Conservation (phyloP, 164 flowering plant genomes). For the Piper longum region DNA sequence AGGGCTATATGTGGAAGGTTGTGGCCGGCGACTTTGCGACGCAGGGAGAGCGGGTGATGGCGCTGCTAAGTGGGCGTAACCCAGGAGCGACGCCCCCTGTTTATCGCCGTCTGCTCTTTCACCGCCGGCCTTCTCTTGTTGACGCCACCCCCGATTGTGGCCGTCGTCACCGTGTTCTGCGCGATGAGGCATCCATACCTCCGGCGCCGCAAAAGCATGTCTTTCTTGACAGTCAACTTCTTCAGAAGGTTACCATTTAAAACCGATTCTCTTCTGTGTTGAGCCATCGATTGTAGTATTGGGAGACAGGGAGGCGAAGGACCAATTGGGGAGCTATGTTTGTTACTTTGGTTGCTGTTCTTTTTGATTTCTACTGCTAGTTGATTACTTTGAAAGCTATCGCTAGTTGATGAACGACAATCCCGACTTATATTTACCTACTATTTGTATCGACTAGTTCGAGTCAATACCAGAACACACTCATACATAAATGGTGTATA, state of each 20-base stretch:
- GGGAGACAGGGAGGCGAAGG: too few species aligned
- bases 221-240: slow-evolving; percentile 23
- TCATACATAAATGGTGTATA: too few species aligned
- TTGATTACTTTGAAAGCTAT: too few species aligned
- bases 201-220: slow-evolving; percentile 14
- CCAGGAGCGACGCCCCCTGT: slow-evolving; percentile 47
- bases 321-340: too few species aligned
- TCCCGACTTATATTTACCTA: too few species aligned
- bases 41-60: slow-evolving; percentile 44
- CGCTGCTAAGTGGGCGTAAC: slow-evolving; percentile 45
- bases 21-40: slow-evolving; percentile 41
- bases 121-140: slow-evolving; percentile 23
- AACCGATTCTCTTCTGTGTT: slow-evolving; percentile 42
- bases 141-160: slow-evolving; percentile 14
- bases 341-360: too few species aligned
- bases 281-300: neutral
- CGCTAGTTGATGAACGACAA: too few species aligned
- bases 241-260: slow-evolving; percentile 46
- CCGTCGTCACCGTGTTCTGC: slow-evolving; percentile 15
- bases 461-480: too few species aligned
- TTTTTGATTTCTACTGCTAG: too few species aligned
- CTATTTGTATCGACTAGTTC: too few species aligned
- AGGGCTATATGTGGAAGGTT: slow-evolving; percentile 38
- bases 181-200: slow-evolving; percentile 46
- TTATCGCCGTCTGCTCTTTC: slow-evolving; percentile 27